Base-by-base conservation (phyloP, 2,329 filamentous ascomycete genomes). In the Penicillium sp. region DNA sequence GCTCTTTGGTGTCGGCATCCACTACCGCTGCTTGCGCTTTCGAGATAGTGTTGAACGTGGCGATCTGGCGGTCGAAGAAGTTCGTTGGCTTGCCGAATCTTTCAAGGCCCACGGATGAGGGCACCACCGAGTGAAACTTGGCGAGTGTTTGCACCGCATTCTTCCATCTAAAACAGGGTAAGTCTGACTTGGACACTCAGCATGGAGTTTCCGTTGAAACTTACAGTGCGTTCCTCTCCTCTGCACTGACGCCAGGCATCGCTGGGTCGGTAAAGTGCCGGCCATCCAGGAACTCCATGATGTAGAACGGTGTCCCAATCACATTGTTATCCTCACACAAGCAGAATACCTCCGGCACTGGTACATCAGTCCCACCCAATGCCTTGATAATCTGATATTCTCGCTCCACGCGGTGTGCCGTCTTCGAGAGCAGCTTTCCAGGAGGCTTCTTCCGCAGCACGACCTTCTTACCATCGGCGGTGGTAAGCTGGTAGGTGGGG, bases 371-470 rank as follows among this genome's bases (percentile, higher is more conserved):
- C 53, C 77, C 79, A 62, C 87, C 85, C 31, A 98, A 83, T 3
- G 93, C 93, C 72, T 90, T 86, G 70, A 98, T 90, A 70, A 98
- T 90, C 69, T 89, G 87, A 79, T 95, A 95, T 77, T 99, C 95
- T 68, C 95, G 90, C 79, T 99, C 95, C 69, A 99, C 93, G 74
- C 93, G 90, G 80, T 99, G 95, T 10, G 95, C 95, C 2, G 93
- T 93, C 79, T 92, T 91, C 67, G 91, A 96, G 49, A 98, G 83
- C 39, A 99, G 87, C 78, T 89, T 87, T 62, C 95, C 95, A n/a
- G 95, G 93, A 1, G 95, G 95, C 79, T 98, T 98, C 84, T 99
- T 98, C 74, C 95, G 91, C 80, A 98, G 84, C 33, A 99, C 95
- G 78, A 88, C 96, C 71, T 87, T 87, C 65, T 80, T 75, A 51